Evolutionary conservation across 225 moss, liverwort and hornwort genomes (phyloP), one percentile per base, ranked within the genome.

Genomic region (Rhytidiadelphus loreus): DNA sequence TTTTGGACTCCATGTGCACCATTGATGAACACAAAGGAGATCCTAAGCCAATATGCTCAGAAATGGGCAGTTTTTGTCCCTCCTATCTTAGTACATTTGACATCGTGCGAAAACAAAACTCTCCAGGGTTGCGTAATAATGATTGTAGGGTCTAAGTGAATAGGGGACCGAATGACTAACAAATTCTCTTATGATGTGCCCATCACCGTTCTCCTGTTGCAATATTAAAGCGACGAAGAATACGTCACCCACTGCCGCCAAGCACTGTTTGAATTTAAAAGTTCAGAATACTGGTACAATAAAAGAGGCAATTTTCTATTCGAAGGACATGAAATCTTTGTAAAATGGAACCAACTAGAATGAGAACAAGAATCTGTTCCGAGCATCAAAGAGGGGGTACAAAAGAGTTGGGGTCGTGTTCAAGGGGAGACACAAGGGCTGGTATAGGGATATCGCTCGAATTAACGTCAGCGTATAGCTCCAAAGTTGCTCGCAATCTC

Each of bases 401-500:
- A 88, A 93, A 93, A 73, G 91, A 85, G 65, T 77, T 82, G n/a
- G 76, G 87, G 72, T 87, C 83, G 16, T 85, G 85, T 88, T 93
- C 90, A 70, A 88, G 83, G 39, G 90, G 76, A 85, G 93, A 87
- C 69, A 86, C 52, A 57, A 91, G 69, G 52, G 89, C 56, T 52
- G 89, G 75, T 44, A 79, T 39, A 55, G 85, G 87, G 39, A 84
- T 69, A 68, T 83, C 69, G 68, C 84, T 85, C 35, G 74, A 58
- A 56, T 82, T 48, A 35, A 89, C 69, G 76, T 87, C 89, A 80
- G 83, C 81, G 44, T 91, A 91, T 23, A 64, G 59, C 87, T 91
- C 91, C 92, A 94, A 86, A 58, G 92, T 87, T 41, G 91, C 84
- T 79, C 92, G 96, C 77, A 98, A 81, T 79, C 95, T 95, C 93